Base-by-base conservation (phyloP, 2,329 filamentous ascomycete genomes). In the Capronia epimyces region DNA sequence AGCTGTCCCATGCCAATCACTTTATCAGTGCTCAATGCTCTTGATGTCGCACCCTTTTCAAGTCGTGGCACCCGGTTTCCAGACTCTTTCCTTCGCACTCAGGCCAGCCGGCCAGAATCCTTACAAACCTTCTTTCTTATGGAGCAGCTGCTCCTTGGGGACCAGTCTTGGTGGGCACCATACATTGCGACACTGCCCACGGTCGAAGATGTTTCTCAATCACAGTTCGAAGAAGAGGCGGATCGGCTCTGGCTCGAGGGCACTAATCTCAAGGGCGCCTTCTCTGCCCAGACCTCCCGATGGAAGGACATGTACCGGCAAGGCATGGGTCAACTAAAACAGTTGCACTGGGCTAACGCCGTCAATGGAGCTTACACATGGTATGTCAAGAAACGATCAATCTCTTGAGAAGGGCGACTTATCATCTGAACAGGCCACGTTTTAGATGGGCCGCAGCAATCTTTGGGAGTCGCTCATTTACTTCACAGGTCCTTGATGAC, bases 111-210 rank as follows among this genome's bases (percentile, higher is more conserved):
- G 4, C 46, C 59, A 9, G 50, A 60, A 31, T 50, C 56, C 22
- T 36, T 62, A 32, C 60, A 62, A 39, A 42, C 55, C 20, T 84
- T 88, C 66, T 84, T 86, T 56, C 73, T 89, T 4, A 75, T 86
- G 63, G 79, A 83, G 54, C 80, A 89, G 64, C 82, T 81, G 62
- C 71, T 88, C 25, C 67, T 75, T 1, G 78, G 77, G 1, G 49
- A 67, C 1, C 62, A 73, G 1, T 86, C 84, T 0, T 80, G 79
- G 58, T 89, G 86, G 86, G 75, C 71, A 64, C 76, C 81, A 1
- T 89, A 89, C 66, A 78, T 89, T 57, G 68, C 69, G 8, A 78
- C 79, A 0, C 72, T 89, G 0, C 84, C 86, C 1, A 78, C 81
- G 52, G 82, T 83, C 0, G 73, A 75, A 8, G 69, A 80, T 1